These are phyloP conservation scores for Cladophialophora yegresii DNA, from an alignment of 2,329 filamentous ascomycete species.

Conservation along the genomic window DNA sequence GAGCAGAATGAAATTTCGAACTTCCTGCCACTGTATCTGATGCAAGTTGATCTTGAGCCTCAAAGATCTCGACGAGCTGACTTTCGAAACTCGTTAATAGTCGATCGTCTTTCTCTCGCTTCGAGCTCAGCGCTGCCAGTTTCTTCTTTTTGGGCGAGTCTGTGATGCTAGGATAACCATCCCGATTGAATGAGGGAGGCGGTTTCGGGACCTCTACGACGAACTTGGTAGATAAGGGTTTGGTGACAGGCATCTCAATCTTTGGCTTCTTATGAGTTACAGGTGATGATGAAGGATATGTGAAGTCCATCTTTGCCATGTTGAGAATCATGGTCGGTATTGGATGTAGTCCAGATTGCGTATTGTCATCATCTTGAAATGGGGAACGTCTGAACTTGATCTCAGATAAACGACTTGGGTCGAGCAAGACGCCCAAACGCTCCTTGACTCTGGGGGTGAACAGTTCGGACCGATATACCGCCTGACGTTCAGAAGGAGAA, in stretches of 20 bases:
- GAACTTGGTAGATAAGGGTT: constrained; percentile 34
- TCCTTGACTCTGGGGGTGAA: constrained; percentile 26
- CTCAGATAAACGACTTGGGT: constrained; percentile 27
- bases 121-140: constrained; percentile 66
- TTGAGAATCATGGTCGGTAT: constrained; percentile 31
- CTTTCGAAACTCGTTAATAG: constrained; percentile 68
- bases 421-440: constrained; percentile 25
- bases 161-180: constrained; percentile 47
- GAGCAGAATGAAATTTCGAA: constrained; percentile 52
- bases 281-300: constrained; percentile 19
- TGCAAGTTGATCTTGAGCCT: constrained; percentile 71
- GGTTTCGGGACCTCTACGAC: constrained; percentile 54
- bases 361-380: constrained; percentile 16
- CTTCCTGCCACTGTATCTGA: constrained; percentile 52
- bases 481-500: constrained; percentile 24
- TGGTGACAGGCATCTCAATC: constrained; percentile 15
- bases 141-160: constrained; percentile 50
- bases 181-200: constrained; percentile 43
- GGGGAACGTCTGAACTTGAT: constrained; percentile 30
- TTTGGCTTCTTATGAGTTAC: constrained; percentile 20
- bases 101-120: constrained; percentile 77
- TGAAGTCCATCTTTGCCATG: constrained; percentile 30
- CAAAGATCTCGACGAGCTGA: constrained; percentile 71
- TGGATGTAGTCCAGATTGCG: constrained; percentile 23
- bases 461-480: constrained; percentile 21